A percentile compares a stretch with the other conserved stretches of the same genome.
These are phyloP conservation scores for Chionographis japonica DNA, from an alignment of 106 monocot genomes.

Conservation along the genomic window DNA sequence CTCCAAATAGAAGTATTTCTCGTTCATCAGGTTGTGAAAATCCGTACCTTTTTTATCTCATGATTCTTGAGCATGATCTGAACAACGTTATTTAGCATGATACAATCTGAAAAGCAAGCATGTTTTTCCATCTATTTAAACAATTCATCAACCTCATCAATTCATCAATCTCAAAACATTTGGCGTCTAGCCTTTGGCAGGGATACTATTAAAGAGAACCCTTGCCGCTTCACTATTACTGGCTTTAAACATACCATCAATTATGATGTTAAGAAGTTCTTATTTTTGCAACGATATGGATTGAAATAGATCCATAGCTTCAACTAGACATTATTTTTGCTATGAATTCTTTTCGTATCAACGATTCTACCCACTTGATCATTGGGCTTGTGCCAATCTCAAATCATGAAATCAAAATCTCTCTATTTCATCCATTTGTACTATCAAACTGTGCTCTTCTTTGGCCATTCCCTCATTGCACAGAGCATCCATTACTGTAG, in stretches of 20 bases:
- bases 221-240: constrained; percentile 2
- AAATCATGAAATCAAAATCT: constrained; percentile 3
- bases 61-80: too few relatives aligned
- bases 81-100: too few relatives aligned
- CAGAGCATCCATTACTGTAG: too few relatives aligned
- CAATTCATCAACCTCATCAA: constrained; percentile 12
- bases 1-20: too few relatives aligned
- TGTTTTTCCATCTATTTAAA: constrained; percentile 5
- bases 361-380: constrained; percentile 8
- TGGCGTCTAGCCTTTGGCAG: constrained; percentile 3
- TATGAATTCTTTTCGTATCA: too few relatives aligned
- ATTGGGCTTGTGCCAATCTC: background rate
- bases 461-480: too few relatives aligned
- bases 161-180: constrained; percentile 1
- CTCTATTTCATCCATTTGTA: background rate
- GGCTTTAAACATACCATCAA: constrained; percentile 13
- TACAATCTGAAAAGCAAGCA: too few relatives aligned
- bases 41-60: too few relatives aligned
- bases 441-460: background rate
- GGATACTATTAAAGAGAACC: background rate
- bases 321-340: background rate
- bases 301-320: constrained; percentile 18
- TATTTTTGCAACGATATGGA: constrained; percentile 4
- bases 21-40: too few relatives aligned
- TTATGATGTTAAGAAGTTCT: constrained; percentile 14